phyloP scores from a whole-genome alignment of 345 rosid genomes.

The Acer negundo region DNA sequence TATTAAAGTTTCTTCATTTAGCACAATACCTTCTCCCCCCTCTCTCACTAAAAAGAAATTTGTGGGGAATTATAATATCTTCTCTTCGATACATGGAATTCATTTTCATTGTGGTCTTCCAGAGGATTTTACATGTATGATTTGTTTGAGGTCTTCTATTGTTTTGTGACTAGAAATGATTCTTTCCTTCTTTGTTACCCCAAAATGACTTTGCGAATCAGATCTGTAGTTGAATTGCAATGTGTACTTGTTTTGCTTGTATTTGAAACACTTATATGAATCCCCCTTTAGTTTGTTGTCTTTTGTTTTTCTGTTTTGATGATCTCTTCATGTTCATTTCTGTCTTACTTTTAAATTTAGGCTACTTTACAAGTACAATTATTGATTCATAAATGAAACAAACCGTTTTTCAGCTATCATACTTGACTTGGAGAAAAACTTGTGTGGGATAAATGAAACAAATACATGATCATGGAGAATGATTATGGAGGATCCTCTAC shows the following conservation, averaged over 20 bases:
- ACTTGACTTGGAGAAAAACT: no score
- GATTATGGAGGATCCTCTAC: no score
- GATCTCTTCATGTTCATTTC: neutral
- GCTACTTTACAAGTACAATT: no score
- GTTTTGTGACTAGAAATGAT: conserved; percentile 7
- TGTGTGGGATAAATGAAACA: no score
- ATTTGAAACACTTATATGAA: neutral
- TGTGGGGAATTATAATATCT: conserved; percentile 18
- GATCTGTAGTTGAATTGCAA: neutral
- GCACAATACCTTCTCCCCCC: conserved; percentile 18
- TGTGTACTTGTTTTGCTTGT: neutral
- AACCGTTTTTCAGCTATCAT: no score
- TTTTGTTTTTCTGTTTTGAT: neutral
- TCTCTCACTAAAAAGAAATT: neutral
- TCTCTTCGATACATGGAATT: conserved; percentile 4
- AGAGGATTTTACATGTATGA: conserved; percentile 18
- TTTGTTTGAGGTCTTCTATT: conserved; percentile 14
- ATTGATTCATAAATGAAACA: no score
- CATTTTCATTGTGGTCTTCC: neutral
- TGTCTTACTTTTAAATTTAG: no score
- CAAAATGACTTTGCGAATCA: neutral
- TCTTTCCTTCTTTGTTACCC: neutral
- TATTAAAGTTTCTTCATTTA: conserved; percentile 12
- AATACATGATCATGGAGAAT: no score
- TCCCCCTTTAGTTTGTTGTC: neutral